Percentiles rank a stretch among this genome's conserved stretches.
These are phyloP conservation scores for Leccinellum albellum DNA, from an alignment of 768 basidiomycete genomes.

Conservation along the genomic window DNA sequence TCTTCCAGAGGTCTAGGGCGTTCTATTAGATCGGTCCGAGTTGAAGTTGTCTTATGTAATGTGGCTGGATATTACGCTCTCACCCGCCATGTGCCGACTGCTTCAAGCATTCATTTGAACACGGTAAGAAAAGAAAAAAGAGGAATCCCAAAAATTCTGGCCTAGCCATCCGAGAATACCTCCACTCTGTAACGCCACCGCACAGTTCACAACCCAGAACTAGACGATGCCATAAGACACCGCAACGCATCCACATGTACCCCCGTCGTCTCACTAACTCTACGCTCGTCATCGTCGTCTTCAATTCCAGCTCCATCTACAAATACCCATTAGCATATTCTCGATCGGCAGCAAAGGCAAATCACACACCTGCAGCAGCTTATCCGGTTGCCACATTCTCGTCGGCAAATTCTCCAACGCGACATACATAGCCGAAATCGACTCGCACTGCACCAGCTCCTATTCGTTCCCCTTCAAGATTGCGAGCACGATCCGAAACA, in stretches of 20 bases:
- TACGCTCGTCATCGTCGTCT: slow-evolving; percentile 45
- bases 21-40: no score
- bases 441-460: slow-evolving; percentile 80
- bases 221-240: not conserved
- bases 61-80: no score
- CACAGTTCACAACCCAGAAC: not conserved
- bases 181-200: not conserved
- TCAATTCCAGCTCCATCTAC: slow-evolving; percentile 58
- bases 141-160: no score
- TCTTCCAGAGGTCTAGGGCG: no score
- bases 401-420: slow-evolving; percentile 87
- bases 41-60: no score
- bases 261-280: slow-evolving; percentile 50
- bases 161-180: no score
- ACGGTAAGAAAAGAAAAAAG: no score
- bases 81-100: no score
- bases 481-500: slow-evolving; percentile 86
- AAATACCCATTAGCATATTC: no score
- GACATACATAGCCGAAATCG: slow-evolving; percentile 85
- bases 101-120: no score
- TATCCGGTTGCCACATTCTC: slow-evolving; percentile 91
- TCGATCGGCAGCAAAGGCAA: no score
- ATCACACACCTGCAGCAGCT: slow-evolving; percentile 88
- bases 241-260: not conserved
- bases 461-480: slow-evolving; percentile 81